A percentile compares a stretch with the other conserved stretches of the same genome.
These are phyloP conservation scores for Chionographis japonica DNA, from an alignment of 106 monocot genomes.

Conservation along the genomic window DNA sequence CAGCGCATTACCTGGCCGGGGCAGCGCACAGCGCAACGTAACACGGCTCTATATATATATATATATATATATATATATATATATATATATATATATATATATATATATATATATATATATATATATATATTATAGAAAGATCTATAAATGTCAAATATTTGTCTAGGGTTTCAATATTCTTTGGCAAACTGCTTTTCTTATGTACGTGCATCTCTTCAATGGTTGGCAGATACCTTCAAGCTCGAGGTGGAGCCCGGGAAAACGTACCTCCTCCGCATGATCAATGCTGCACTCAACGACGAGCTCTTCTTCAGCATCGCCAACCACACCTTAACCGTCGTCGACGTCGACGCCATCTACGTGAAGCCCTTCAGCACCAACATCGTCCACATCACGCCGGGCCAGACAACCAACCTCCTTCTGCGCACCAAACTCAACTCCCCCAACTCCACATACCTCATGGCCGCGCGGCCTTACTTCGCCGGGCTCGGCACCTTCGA, in stretches of 20 bases:
- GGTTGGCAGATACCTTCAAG: constrained; percentile 37
- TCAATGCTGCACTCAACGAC: constrained; percentile 60
- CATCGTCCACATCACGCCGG: constrained; percentile 31
- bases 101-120: no score
- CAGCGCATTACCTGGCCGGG: no score
- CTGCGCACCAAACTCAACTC: constrained; percentile 3
- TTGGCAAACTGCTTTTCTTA: no score
- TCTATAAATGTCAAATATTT: no score
- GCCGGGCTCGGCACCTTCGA: constrained; percentile 28
- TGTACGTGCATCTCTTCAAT: neutral
- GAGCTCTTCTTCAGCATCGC: constrained; percentile 56
- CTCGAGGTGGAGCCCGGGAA: constrained; percentile 53
- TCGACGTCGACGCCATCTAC: constrained; percentile 46
- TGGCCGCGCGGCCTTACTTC: constrained; percentile 25
- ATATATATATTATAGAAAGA: no score
- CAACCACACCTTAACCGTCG: constrained; percentile 42
- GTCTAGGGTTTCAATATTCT: no score
- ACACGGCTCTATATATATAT: no score
- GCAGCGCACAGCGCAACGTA: no score
- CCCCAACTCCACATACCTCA: constrained; percentile 23
- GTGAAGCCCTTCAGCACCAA: constrained; percentile 40
- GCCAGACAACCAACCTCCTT: constrained; percentile 41
- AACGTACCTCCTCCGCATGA: constrained; percentile 41
- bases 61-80: no score
- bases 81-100: no score